A percentile compares a stretch with the other conserved stretches of the same genome.
Evolutionary conservation across 2,329 filamentous ascomycete species (phyloP).

Genomic region (Colletotrichum melonis): DNA sequence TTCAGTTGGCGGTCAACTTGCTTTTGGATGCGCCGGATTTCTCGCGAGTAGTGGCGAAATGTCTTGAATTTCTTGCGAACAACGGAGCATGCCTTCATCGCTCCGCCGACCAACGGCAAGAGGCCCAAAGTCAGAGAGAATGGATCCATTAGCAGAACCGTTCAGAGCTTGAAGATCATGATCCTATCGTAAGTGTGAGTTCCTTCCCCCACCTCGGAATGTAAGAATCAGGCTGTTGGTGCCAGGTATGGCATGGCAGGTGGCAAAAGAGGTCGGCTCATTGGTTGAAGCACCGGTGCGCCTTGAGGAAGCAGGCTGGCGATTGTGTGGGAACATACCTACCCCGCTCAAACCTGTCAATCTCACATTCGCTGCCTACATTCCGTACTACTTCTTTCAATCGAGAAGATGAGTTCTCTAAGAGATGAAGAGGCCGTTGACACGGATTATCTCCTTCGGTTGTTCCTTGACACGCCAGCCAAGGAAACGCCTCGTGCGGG

Average conservation of each 20-base stretch:
- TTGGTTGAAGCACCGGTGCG: background rate
- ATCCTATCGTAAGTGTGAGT: background rate
- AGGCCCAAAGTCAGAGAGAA: background rate
- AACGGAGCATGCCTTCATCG: background rate
- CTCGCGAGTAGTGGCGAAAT: slow-evolving; percentile 1
- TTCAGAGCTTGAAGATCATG: background rate
- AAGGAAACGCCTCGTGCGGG: too few species aligned
- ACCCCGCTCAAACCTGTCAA: background rate
- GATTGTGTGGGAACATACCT: background rate
- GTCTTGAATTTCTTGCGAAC: background rate
- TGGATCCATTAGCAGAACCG: background rate
- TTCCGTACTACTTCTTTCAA: background rate
- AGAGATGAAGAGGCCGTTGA: background rate
- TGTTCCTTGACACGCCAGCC: background rate
- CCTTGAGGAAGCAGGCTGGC: background rate
- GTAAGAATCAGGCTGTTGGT: background rate
- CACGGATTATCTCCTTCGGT: background rate
- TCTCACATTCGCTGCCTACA: background rate
- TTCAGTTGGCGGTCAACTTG: background rate
- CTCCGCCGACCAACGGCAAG: slow-evolving; percentile 9
- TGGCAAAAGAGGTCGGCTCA: background rate
- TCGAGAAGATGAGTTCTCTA: background rate
- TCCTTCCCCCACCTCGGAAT: background rate
- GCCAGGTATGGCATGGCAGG: background rate
- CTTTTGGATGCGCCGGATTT: background rate